Conservation (phyloP, 768 basidiomycete genomes). For the Kwoniella sp. region DNA sequence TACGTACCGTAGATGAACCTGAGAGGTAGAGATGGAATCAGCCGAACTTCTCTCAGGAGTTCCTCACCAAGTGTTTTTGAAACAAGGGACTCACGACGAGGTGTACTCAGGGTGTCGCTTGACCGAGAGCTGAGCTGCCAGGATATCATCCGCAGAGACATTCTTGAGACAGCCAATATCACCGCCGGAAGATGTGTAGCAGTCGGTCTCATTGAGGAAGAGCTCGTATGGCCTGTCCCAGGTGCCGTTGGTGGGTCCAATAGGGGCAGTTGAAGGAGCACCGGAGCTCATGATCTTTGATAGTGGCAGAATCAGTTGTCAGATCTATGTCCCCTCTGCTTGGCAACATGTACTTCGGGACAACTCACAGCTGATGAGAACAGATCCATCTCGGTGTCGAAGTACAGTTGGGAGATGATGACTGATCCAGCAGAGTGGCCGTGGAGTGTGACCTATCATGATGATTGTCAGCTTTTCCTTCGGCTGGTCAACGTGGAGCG, state of each 20-base stretch:
- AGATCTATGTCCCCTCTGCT: neutral
- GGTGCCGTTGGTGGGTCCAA: constrained; percentile 17
- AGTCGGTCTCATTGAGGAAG: constrained; percentile 36
- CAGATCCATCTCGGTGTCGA: constrained; percentile 28
- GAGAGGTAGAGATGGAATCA: neutral
- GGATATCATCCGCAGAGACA: constrained; percentile 29
- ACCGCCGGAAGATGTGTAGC: constrained; percentile 20
- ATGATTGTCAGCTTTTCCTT: constrained; percentile 58
- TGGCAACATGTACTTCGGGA: neutral
- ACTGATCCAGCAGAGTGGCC: constrained; percentile 66
- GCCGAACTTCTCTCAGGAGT: neutral
- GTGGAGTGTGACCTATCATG: constrained; percentile 59
- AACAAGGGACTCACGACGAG: constrained; percentile 23
- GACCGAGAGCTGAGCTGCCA: constrained; percentile 37
- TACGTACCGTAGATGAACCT: constrained; percentile 38
- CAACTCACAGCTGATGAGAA: constrained; percentile 24
- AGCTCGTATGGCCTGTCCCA: constrained; percentile 44
- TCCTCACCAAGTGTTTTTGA: neutral
- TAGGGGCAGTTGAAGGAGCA: constrained; percentile 21
- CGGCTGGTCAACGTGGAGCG: neutral
- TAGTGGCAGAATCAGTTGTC: constrained; percentile 2
- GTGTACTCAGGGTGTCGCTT: constrained; percentile 26
- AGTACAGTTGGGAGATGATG: constrained; percentile 59
- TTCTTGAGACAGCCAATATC: constrained; percentile 46
- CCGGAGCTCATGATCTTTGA: constrained; percentile 40